Evolutionary conservation across 2,329 filamentous ascomycete species (phyloP), one percentile per base, ranked within the genome.

Genomic region (Ceratocystis alfenasii): DNA sequence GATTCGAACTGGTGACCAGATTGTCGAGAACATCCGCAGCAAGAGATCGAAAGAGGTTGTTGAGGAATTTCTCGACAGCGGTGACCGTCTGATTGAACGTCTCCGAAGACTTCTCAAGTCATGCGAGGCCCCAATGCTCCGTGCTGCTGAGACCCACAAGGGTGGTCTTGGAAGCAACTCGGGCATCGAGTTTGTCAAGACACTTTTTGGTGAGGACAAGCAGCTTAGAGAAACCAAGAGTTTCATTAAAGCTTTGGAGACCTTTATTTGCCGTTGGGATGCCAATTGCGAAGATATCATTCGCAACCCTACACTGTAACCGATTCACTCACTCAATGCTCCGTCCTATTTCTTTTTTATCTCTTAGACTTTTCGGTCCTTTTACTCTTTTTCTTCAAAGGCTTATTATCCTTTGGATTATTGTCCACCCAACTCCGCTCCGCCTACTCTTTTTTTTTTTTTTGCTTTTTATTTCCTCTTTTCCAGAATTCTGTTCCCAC

Each of bases 101-200:
- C 88, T 97, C 72, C 88, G 89, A 77, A 85, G 86, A 72, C 82
- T 97, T 15, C 85, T 97, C 73, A 95, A 95, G 79, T 81, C 87
- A 17, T 97, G 94, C 74, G 94, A 99, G 78, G 83, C 88, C 62
- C 95, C 89, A 74, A 99, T 99, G 94, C 88, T 94, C 79, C 90
- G 89, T 79, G 89, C 88, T 55, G 87, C 87, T 71, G 93, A 90
- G 81, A 83, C 89, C 76, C 81, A 80, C 70, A 84, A 85, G 68
- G 77, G 82, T 50, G 86, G 86, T 20, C 89, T 97, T 76, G 93
- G 92, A 73, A 92, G 91, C 80, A 93, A 90, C 75, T 90, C 90
- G 65, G 94, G 94, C 63, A 87, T 89, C 71, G 92, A 96, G 78
- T 97, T 99, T 72, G 93, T 99, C 72, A 88, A 96, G 75, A 92